Evolutionary conservation across 352 stramenopile genomes (phyloP).

Genomic region (Pythium vanterpoolii): DNA sequence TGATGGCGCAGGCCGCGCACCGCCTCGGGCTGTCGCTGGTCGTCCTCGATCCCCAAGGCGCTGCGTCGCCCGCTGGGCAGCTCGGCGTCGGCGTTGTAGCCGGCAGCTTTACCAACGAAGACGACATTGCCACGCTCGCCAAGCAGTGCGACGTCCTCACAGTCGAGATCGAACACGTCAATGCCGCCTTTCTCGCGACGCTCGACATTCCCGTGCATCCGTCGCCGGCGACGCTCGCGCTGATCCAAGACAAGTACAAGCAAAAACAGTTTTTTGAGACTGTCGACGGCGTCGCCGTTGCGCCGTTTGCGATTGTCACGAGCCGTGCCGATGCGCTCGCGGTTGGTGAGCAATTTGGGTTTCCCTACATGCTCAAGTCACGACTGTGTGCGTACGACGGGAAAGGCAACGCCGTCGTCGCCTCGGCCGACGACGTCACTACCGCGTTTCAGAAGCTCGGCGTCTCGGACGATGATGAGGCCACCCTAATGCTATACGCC

Average conservation of each 20-base stretch:
- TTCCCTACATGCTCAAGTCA: constrained; percentile 99
- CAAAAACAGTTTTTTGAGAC: constrained; percentile 91
- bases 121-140: constrained; percentile 69
- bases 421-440: constrained; percentile 67
- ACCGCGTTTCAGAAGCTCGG: constrained; percentile 82
- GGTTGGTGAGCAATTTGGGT: constrained; percentile 73
- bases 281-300: constrained; percentile 47
- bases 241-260: constrained; percentile 97
- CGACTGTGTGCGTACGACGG: constrained; percentile 96
- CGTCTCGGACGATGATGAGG: constrained; percentile 27
- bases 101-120: constrained; percentile 72
- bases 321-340: constrained; percentile 36
- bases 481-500: constrained; percentile 74
- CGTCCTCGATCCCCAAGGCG: constrained; percentile 91
- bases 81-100: constrained; percentile 64
- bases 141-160: constrained; percentile 92
- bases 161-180: constrained; percentile 99
- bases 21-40: constrained; percentile 92
- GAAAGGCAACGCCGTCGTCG: constrained; percentile 94
- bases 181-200: constrained; percentile 87
- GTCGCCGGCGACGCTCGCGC: constrained; percentile 86
- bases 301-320: constrained; percentile 53
- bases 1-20: constrained; percentile 97
- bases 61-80: constrained; percentile 66
- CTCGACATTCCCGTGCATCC: constrained; percentile 87